Percentiles rank a stretch among this genome's conserved stretches.
Evolutionary conservation across 148 eudicot genomes (phyloP).

Genomic region (Cornus kousa): DNA sequence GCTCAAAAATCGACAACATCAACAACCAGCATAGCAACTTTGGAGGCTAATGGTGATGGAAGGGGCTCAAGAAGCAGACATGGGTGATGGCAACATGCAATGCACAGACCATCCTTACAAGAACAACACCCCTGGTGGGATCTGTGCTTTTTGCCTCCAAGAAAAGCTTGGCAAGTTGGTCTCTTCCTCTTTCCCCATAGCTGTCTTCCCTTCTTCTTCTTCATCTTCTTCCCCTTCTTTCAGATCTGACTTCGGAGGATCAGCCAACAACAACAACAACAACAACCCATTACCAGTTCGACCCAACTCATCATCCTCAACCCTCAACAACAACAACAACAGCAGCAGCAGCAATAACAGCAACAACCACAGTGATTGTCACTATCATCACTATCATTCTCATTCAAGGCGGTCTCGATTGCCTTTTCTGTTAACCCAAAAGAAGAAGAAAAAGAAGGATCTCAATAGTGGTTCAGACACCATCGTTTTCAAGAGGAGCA

Average conservation of each 20-base stretch:
- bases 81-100: slow-evolving; percentile 37
- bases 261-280: slow-evolving; percentile 9
- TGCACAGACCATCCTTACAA: slow-evolving; percentile 63
- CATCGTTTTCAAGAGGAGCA: slow-evolving; percentile 59
- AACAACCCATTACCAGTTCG: not conserved
- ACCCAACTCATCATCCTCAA: slow-evolving; percentile 14
- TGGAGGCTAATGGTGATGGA: slow-evolving; percentile 39
- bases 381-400: not conserved
- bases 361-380: not conserved
- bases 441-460: slow-evolving; percentile 36
- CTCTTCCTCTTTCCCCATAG: slow-evolving; percentile 59
- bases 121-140: slow-evolving; percentile 62
- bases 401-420: slow-evolving; percentile 33
- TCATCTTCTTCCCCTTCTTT: slow-evolving; percentile 61
- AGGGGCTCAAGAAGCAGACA: slow-evolving; percentile 40
- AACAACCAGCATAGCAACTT: not conserved
- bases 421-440: slow-evolving; percentile 47
- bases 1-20: no score
- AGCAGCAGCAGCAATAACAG: not conserved
- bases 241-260: slow-evolving; percentile 42
- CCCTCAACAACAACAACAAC: not conserved
- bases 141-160: slow-evolving; percentile 92
- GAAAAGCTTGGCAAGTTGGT: slow-evolving; percentile 85
- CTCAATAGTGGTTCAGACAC: not conserved
- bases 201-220: slow-evolving; percentile 42